Percentiles rank a stretch among this genome's conserved stretches.
These are phyloP conservation scores for Phaffia rhodozyma DNA, from an alignment of 1,284 basidiomycete species.

Conservation along the genomic window DNA sequence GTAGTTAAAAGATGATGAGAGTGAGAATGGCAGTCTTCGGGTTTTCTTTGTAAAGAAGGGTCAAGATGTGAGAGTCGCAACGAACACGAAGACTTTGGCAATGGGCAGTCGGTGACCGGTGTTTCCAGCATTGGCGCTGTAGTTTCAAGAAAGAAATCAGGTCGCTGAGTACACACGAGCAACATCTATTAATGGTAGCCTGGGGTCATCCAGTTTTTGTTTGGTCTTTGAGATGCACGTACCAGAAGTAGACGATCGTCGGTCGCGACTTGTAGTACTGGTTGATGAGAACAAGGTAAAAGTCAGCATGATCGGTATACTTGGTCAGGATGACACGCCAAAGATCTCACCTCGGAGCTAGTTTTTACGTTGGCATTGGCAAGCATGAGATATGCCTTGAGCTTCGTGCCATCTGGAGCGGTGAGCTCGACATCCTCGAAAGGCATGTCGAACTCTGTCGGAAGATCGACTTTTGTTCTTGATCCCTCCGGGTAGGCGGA, in stretches of 20 bases:
- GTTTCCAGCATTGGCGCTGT: slow-evolving; percentile 69
- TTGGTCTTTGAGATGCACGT: no score
- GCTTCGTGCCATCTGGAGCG: slow-evolving; percentile 48
- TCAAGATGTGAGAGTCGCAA: slow-evolving; percentile 31
- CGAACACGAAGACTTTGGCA: slow-evolving; percentile 41
- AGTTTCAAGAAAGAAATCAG: slow-evolving; percentile 41
- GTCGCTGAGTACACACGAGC: background rate
- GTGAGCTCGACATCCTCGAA: slow-evolving; percentile 39
- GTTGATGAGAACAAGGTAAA: background rate
- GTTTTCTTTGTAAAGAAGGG: slow-evolving; percentile 27
- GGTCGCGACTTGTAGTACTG: slow-evolving; percentile 11
- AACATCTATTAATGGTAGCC: no score
- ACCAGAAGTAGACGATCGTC: slow-evolving; percentile 1
- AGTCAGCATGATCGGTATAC: slow-evolving; percentile 21
- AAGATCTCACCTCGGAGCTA: slow-evolving; percentile 19
- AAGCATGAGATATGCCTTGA: slow-evolving; percentile 52
- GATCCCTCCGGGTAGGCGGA: slow-evolving; percentile 16
- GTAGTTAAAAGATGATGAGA: background rate
- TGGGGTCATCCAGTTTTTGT: no score
- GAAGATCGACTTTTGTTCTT: slow-evolving; percentile 54
- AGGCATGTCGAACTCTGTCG: slow-evolving; percentile 54
- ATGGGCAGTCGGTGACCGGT: slow-evolving; percentile 73
- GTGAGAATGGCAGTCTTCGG: background rate
- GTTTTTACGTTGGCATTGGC: slow-evolving; percentile 25
- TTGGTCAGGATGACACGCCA: slow-evolving; percentile 25